phyloP scores from a whole-genome alignment of 768 basidiomycete genomes.

The Sarcodon aspratus region DNA sequence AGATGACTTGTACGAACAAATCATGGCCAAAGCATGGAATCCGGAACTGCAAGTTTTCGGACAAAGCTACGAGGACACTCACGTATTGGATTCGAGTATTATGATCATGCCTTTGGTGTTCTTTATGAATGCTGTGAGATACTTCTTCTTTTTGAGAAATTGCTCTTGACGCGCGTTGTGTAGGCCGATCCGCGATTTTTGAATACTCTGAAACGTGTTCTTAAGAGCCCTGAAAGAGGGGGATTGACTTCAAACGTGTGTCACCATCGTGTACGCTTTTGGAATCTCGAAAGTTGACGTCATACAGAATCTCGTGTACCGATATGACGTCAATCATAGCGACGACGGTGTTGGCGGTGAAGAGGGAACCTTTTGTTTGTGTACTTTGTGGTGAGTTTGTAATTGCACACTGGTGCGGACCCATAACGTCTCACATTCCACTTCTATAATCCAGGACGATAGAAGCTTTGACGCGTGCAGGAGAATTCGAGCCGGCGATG shows the following conservation, averaged over 20 bases:
- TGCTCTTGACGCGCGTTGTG: neutral
- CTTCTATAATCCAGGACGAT: constrained; percentile 46
- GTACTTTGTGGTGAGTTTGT: constrained; percentile 54
- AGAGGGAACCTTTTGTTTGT: constrained; percentile 90
- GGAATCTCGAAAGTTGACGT: neutral
- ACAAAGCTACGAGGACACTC: constrained; percentile 83
- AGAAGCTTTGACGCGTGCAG: constrained; percentile 84
- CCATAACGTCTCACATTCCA: neutral
- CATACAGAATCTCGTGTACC: constrained; percentile 70
- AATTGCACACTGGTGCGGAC: neutral
- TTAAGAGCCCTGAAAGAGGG: constrained; percentile 82
- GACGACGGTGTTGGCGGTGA: constrained; percentile 94
- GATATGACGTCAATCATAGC: constrained; percentile 78
- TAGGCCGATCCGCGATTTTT: constrained; percentile 86
- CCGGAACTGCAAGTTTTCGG: constrained; percentile 55
- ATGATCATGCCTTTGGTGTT: constrained; percentile 91
- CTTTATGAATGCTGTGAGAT: constrained; percentile 70
- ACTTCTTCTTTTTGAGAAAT: neutral
- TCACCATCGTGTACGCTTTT: constrained; percentile 1
- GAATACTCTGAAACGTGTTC: constrained; percentile 70
- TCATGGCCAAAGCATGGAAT: constrained; percentile 87
- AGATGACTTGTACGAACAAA: constrained; percentile 85
- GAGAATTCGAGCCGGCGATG: constrained; percentile 59
- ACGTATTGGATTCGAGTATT: constrained; percentile 77
- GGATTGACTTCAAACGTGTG: constrained; percentile 81